A percentile compares a stretch with the other conserved stretches of the same genome.
Evolutionary conservation across 2,329 filamentous ascomycete genomes (phyloP).

Genomic region (Dichotomopilus funicola): DNA sequence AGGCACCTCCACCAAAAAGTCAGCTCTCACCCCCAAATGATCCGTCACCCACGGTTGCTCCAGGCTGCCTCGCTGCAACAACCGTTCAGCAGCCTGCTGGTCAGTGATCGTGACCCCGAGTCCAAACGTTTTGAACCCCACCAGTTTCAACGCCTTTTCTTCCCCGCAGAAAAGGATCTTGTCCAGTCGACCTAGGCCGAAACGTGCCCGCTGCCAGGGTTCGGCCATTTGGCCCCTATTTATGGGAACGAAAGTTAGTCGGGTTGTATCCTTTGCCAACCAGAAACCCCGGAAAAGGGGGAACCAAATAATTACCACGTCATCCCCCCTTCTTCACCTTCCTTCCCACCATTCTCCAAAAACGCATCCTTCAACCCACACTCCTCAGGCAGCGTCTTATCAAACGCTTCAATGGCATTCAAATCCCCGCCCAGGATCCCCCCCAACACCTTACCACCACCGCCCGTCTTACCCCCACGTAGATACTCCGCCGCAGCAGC

Average conservation of each 20-base stretch:
- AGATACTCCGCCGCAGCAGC: conserved; percentile 38
- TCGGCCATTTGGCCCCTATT: conserved; percentile 45
- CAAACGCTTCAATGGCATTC: conserved; percentile 52
- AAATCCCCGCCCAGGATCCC: conserved; percentile 48
- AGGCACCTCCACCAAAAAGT: conserved; percentile 3
- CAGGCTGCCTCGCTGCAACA: conserved; percentile 25
- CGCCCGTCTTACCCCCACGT: conserved; percentile 27
- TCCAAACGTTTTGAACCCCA: conserved; percentile 42
- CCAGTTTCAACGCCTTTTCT: conserved; percentile 15
- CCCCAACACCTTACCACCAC: conserved; percentile 18
- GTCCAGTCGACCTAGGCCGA: conserved; percentile 48
- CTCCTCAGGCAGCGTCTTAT: conserved; percentile 40
- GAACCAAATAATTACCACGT: conserved; percentile 35
- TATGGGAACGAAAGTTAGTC: neutral
- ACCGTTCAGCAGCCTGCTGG: conserved; percentile 25
- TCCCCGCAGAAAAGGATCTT: conserved; percentile 49
- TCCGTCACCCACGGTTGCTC: conserved; percentile 45
- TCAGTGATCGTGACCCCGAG: conserved; percentile 35
- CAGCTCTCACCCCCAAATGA: conserved; percentile 40
- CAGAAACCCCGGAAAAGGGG: neutral
- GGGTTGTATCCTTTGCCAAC: neutral
- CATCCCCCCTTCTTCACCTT: conserved; percentile 45
- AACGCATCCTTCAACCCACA: conserved; percentile 47
- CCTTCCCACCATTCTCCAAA: conserved; percentile 43
- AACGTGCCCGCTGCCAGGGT: conserved; percentile 34